Base-by-base conservation (phyloP, 2,329 filamentous ascomycete genomes). In the Cryphonectria carpinicola region DNA sequence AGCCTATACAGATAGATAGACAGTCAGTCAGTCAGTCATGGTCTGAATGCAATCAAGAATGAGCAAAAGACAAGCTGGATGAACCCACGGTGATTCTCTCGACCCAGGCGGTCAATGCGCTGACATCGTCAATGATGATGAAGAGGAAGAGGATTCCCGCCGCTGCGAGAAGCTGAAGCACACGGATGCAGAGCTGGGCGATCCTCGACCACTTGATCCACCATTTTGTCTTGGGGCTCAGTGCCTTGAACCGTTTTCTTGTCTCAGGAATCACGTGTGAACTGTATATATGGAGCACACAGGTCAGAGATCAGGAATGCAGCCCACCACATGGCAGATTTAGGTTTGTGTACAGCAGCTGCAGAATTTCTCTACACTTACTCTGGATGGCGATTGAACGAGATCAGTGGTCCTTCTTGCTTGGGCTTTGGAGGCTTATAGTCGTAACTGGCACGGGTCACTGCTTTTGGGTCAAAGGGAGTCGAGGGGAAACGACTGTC, bases 311-410 rank as follows among this genome's bases (percentile, higher is more conserved):
- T 22, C 22, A 35, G 37, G 58, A n/a, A n/a, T 37, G 58, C 25
- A 35, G 58, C 2, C 22, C 17, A 32, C 39, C 37, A 64, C 39
- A 3, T 64, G 35, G 61, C 37, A 28, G 22, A 14, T 41, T 37
- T 22, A 17, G 22, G 14, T 6, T 32, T 11, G 39, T 11, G 5
- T 19, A 3, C 7, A 8, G 19, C 22, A 11, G 43, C 25, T 37
- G 32, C 3, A n/a, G 32, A 32, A 22, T 6, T 14, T 25, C 14
- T 28, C 25, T 22, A 43, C 5, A 83, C 89, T 78, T 86, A 94
- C 91, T 98, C 94, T 1, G 95, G 94, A 80, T 97, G 95, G 70
- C 88, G 87, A 80, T 97, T 96, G 84, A 97, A 92, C 71, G 92
- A 88, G 73, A 98, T 82, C 74, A 97, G 82, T 17, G 94, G 94